A percentile compares a stretch with the other conserved stretches of the same genome.
These are phyloP conservation scores for Arctium minus DNA, from an alignment of 129 eudicot species.

Conservation along the genomic window DNA sequence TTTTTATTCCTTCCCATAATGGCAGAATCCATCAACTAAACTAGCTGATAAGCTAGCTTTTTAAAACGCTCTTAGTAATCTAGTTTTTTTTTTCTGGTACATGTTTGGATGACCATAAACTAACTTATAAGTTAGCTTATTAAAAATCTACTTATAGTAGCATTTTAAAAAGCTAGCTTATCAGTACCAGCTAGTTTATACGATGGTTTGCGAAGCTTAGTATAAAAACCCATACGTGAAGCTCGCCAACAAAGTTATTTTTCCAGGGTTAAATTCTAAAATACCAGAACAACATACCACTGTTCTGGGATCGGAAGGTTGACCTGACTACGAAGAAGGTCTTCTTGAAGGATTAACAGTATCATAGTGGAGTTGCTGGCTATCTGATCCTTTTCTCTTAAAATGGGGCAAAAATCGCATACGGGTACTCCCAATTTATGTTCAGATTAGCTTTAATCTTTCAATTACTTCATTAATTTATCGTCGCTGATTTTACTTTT, in stretches of 20 bases:
- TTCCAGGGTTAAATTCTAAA: neutral
- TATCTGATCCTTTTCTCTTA: neutral
- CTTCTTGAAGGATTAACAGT: neutral
- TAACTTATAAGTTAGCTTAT: no score
- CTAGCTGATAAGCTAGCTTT: no score
- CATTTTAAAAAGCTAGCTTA: no score
- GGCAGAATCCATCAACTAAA: no score
- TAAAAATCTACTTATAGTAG: no score
- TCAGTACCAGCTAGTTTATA: no score
- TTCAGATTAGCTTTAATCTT: neutral
- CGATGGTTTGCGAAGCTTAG: no score
- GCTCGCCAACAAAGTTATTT: neutral
- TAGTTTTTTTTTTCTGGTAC: no score
- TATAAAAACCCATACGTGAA: no score
- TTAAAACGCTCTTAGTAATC: no score
- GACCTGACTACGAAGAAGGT: neutral
- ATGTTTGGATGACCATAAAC: no score
- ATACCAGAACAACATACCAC: neutral
- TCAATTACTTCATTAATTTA: conserved; percentile 6
- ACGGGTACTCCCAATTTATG: conserved; percentile 15
- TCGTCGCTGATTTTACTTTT: neutral
- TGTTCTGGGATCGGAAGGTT: neutral
- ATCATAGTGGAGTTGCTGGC: neutral
- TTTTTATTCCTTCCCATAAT: no score
- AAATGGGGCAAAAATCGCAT: conserved; percentile 18